These are phyloP conservation scores for Millerozyma acaciae DNA, from an alignment of 805 yeast genomes.

Conservation along the genomic window DNA sequence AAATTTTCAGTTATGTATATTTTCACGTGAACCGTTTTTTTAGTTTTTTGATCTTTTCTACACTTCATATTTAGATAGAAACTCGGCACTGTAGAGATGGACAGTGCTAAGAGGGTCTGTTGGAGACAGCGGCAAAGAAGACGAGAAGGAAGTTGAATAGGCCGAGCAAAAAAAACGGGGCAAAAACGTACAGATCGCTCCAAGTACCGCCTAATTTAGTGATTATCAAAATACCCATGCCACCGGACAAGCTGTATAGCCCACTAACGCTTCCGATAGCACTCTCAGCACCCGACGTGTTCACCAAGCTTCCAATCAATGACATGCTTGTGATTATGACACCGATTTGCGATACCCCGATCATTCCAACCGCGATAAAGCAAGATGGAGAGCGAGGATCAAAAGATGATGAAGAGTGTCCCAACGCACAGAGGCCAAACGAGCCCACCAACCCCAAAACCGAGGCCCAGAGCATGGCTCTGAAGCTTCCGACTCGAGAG, in stretches of 20 bases:
- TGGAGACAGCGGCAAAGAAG: neutral
- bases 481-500: constrained; percentile 23
- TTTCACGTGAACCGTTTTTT: too few species aligned
- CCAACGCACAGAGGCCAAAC: constrained; percentile 22
- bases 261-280: constrained; percentile 67
- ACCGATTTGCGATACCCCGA: constrained; percentile 63
- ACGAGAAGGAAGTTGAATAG: constrained; percentile 29
- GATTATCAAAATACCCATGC: constrained; percentile 58
- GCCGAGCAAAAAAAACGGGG: constrained; percentile 56
- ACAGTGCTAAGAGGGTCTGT: too few species aligned
- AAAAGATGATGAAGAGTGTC: constrained; percentile 15
- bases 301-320: constrained; percentile 33
- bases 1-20: too few species aligned
- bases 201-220: constrained; percentile 60
- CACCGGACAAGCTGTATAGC: constrained; percentile 64
- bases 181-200: constrained; percentile 54
- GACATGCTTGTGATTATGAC: constrained; percentile 63
- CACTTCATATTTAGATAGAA: too few species aligned
- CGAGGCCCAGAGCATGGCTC: constrained; percentile 34
- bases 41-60: too few species aligned
- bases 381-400: constrained; percentile 36
- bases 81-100: too few species aligned
- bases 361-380: constrained; percentile 36
- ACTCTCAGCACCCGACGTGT: constrained; percentile 37
- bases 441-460: constrained; percentile 43